phyloP scores from a whole-genome alignment of 164 flowering plant species.

The Protea cynaroides region DNA sequence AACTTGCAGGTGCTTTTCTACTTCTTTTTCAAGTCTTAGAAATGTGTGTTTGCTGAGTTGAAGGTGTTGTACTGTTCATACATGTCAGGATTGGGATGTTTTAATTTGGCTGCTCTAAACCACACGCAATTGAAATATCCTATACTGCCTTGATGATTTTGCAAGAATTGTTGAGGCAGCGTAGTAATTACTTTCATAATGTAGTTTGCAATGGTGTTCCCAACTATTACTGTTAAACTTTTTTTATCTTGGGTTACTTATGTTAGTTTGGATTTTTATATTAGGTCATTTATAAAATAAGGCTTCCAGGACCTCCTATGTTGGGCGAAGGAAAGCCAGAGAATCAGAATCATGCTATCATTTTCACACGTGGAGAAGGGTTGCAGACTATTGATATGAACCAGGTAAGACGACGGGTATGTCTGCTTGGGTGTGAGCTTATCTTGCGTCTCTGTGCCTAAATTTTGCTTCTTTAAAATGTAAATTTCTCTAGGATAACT shows the following conservation, averaged over 20 bases:
- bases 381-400: slow-evolving; percentile 98
- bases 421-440: neutral
- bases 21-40: no score
- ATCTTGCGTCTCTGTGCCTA: neutral
- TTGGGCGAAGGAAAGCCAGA: slow-evolving; percentile 99
- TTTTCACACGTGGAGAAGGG: slow-evolving; percentile 98
- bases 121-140: no score
- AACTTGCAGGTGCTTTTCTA: no score
- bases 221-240: neutral
- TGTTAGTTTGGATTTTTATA: slow-evolving; percentile 2
- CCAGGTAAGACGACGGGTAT: slow-evolving; percentile 42
- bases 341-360: slow-evolving; percentile 97
- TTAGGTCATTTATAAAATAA: slow-evolving; percentile 84
- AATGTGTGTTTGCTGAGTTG: no score
- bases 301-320: slow-evolving; percentile 90
- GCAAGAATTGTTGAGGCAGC: no score
- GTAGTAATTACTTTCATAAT: no score
- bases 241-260: neutral
- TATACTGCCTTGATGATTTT: no score
- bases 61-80: no score
- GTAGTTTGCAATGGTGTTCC: no score
- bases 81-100: no score
- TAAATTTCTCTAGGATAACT: slow-evolving; percentile 61
- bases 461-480: neutral
- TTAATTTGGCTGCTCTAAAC: no score